A percentile compares a stretch with the other conserved stretches of the same genome.
phyloP scores from a whole-genome alignment of 208 protist genomes.

The Endotrypanum monterogeii region DNA sequence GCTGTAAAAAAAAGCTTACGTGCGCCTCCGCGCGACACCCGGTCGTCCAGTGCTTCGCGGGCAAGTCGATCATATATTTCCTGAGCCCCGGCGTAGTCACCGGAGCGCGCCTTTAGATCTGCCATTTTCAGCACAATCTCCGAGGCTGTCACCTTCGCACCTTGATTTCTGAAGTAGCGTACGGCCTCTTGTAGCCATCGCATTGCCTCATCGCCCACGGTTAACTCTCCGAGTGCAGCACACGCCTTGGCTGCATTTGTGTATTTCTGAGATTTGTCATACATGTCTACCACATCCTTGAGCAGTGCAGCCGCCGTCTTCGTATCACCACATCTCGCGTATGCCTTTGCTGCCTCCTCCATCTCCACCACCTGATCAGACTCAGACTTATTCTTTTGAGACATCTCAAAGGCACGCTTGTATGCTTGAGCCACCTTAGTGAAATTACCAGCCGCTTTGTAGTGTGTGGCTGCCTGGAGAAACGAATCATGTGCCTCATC shows the following conservation, averaged over 20 bases:
- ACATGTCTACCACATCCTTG: conserved; percentile 52
- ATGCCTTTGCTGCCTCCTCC: conserved; percentile 69
- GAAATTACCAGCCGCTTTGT: conserved; percentile 77
- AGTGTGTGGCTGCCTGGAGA: conserved; percentile 77
- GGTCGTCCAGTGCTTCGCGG: conserved; percentile 76
- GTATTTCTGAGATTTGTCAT: conserved; percentile 66
- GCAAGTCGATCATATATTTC: conserved; percentile 76
- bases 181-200: conserved; percentile 69
- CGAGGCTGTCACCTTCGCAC: conserved; percentile 67
- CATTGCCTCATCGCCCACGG: conserved; percentile 53
- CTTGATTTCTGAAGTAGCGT: conserved; percentile 68
- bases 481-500: conserved; percentile 82
- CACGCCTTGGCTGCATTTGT: conserved; percentile 77
- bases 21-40: conserved; percentile 61
- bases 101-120: conserved; percentile 59
- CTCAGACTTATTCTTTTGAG: conserved; percentile 64
- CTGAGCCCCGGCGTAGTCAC: conserved; percentile 66
- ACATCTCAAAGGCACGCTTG: conserved; percentile 75
- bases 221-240: conserved; percentile 63
- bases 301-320: conserved; percentile 39
- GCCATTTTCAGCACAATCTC: conserved; percentile 78
- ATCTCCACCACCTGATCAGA: conserved; percentile 58
- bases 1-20: conserved; percentile 84
- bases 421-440: conserved; percentile 72
- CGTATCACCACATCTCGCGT: conserved; percentile 52